Conservation (phyloP, 2,329 filamentous ascomycete genomes). For the Claviceps sp. region DNA sequence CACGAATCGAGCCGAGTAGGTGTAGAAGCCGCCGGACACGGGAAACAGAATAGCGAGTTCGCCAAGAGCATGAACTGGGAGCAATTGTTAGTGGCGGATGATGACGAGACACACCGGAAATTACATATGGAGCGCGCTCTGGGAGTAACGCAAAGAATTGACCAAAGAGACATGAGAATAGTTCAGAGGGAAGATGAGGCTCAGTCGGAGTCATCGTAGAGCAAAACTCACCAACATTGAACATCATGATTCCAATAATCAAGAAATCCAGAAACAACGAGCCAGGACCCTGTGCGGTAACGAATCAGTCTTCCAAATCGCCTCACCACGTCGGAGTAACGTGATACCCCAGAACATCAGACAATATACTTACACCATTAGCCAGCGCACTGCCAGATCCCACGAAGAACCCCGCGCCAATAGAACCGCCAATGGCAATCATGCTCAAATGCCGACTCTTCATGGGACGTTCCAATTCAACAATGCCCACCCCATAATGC, state of each 20-base stretch:
- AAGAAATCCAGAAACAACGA: conserved; percentile 35
- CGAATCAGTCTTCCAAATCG: neutral
- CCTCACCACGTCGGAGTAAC: neutral
- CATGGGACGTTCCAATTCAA: conserved; percentile 30
- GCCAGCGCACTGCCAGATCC: conserved; percentile 38
- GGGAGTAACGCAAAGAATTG: too few species aligned
- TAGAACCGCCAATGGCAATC: conserved; percentile 38
- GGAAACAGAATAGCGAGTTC: conserved; percentile 46
- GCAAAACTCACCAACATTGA: conserved; percentile 31
- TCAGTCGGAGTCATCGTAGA: too few species aligned
- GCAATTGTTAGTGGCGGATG: neutral
- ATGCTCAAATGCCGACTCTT: conserved; percentile 44
- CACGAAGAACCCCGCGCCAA: conserved; percentile 50
- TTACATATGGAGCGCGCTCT: too few species aligned
- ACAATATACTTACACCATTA: conserved; percentile 25
- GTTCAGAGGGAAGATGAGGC: too few species aligned
- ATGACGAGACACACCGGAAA: neutral
- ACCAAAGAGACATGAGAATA: neutral
- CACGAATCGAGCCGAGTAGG: conserved; percentile 44
- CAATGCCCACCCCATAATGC: conserved; percentile 18
- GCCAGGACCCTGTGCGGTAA: conserved; percentile 22
- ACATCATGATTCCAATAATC: conserved; percentile 47
- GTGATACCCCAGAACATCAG: neutral
- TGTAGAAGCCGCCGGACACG: conserved; percentile 47
- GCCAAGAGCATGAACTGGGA: conserved; percentile 38